Base-by-base conservation (phyloP, 371 early-diverging fungal species). In the Mortierella sp. region DNA sequence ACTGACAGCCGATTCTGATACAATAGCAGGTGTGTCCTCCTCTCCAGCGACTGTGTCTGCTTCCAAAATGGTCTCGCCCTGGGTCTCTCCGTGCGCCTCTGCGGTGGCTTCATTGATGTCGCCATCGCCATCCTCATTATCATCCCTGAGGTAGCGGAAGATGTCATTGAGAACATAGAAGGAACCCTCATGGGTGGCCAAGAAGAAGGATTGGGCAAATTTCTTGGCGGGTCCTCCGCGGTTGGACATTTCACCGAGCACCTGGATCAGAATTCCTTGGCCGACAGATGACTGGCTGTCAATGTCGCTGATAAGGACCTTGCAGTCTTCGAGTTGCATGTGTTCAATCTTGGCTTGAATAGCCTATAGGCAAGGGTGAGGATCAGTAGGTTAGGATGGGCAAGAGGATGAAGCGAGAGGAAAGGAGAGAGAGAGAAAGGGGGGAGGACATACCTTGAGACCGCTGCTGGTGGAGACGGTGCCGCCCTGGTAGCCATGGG, bases 111-210 rank as follows among this genome's bases (percentile, higher is more conserved):
- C 52, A 60, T 45, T 43, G 27, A 16, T 34, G 31, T 74, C 56
- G 5, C 77, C 80, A 51, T 81, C 82, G 7, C 51, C 72, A 16
- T 47, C 48, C 8, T 47, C 48, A 8, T 82, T 63, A 54, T 92
- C 94, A 31, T 96, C 96, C 78, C 90, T 92, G 63, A 96, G 73
- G 83, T 90, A 97, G 52, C 97, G 91, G 81, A 96, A 90, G 57
- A 98, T 94, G 78, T 97, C 96, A 81, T 96, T 97, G 72, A 91
- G 83, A 24, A 96, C 93, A 74, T 89, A 96, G 82, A 90, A 97
- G 16, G n/a, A n/a, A n/a, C n/a, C 97, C 96, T 54, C 87, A 86
- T 17, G 91, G 91, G 77, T 95, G 94, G 94, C 95, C 45, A 97
- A 79, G 68, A 95, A 91, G 79, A 97, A 97, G 19, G 96, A 94